A percentile compares a stretch with the other conserved stretches of the same genome.
Conservation (phyloP, 768 basidiomycete genomes). For the Sarcodon aspratus region DNA sequence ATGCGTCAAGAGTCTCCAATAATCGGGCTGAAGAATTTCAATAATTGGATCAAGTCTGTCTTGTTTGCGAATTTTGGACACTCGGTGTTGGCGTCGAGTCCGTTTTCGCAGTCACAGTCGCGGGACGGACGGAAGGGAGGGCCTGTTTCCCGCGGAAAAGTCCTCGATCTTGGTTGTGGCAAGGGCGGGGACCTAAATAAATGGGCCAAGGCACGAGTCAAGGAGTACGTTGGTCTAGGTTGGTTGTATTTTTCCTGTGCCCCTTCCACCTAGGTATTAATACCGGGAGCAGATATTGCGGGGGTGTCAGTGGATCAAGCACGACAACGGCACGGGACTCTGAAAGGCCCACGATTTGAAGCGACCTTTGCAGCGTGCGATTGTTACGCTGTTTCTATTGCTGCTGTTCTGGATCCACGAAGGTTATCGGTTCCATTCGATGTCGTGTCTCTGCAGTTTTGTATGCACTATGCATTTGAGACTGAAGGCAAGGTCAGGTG, state of each 20-base stretch:
- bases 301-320: slow-evolving; percentile 84
- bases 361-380: slow-evolving; percentile 82
- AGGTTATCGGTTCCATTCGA: slow-evolving; percentile 66
- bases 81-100: slow-evolving; percentile 42
- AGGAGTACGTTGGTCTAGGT: slow-evolving; percentile 78
- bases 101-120: slow-evolving; percentile 12
- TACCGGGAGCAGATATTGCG: slow-evolving; percentile 61
- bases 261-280: slow-evolving; percentile 1
- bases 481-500: slow-evolving; percentile 73
- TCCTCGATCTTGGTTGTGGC: slow-evolving; percentile 97
- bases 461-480: slow-evolving; percentile 99
- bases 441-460: slow-evolving; percentile 97
- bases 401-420: slow-evolving; percentile 52
- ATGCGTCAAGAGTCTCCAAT: slow-evolving; percentile 87
- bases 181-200: slow-evolving; percentile 97
- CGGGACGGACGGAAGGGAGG: slow-evolving; percentile 6
- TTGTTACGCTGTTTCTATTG: slow-evolving; percentile 71
- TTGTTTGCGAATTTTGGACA: slow-evolving; percentile 85
- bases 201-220: slow-evolving; percentile 82
- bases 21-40: slow-evolving; percentile 94
- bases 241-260: slow-evolving; percentile 13
- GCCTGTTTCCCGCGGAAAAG: slow-evolving; percentile 44
- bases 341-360: slow-evolving; percentile 45
- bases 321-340: slow-evolving; percentile 49
- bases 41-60: slow-evolving; percentile 99